Evolutionary conservation across 2,329 filamentous ascomycete genomes (phyloP), one percentile per base, ranked within the genome.

Genomic region (Alternaria atra): DNA sequence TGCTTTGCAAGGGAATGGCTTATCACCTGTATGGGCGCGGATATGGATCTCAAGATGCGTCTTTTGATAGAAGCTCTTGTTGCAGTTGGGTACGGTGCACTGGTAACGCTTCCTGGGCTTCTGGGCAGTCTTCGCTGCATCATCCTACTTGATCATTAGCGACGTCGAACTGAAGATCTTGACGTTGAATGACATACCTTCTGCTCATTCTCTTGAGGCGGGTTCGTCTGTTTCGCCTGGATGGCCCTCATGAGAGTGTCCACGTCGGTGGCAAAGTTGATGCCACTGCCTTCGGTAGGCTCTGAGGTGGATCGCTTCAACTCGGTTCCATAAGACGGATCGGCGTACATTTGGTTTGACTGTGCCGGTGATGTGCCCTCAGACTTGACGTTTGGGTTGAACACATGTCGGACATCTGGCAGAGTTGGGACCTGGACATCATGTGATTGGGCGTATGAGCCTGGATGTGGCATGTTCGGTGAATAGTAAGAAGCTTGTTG

Each of bases 31-130:
- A 79, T 99, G 95, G 5, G 91, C 90, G 66, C 94, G 87, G 46
- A 87, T 89, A 77, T 99, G 95, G 50, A 96, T 97, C 63, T 95
- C 91, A 10, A 97, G 85, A 71, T 98, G 94, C 1, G 94, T 97
- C 80, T 94, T 97, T 75, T 98, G 94, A 61, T 88, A 88, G 78
- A 97, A 98, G 63, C 86, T 88, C 82, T 95, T 96, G 69, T 85
- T 84, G 78, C 94, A 98, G 40, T 87, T 87, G 7, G 88, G 85
- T 39, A 93, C 84, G 20, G 85, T 86, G 80, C 95, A 99, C 17
- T 86, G 81, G 76, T 94, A 93, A 71, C 89, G 83, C 77, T 89
- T 95, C 71, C 85, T 84, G 59, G 80, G 77, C 73, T 77, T 82
- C 71, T 77, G 75, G 5, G 39, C 73, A 48, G 58, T 64, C 62